phyloP scores from a whole-genome alignment of 1,284 basidiomycete species.

The Austroboletus sp. region DNA sequence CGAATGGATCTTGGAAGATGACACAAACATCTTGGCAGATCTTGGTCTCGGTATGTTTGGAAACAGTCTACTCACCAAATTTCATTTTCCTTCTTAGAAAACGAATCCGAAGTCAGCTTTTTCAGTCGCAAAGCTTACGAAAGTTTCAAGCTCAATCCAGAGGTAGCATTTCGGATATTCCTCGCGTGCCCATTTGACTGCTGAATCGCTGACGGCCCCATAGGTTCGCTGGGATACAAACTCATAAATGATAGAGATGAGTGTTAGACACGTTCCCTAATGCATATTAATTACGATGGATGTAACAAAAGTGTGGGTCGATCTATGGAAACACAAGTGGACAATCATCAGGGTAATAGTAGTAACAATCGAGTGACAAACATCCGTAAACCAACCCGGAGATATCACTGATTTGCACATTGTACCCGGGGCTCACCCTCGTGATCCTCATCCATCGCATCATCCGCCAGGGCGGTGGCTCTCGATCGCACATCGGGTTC shows the following conservation, averaged over 20 bases:
- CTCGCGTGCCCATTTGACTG: neutral
- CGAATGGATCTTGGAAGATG: slow-evolving; percentile 81
- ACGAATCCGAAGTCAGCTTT: slow-evolving; percentile 89
- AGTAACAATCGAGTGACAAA: slow-evolving; percentile 6
- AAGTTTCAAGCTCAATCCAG: slow-evolving; percentile 73
- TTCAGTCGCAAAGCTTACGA: slow-evolving; percentile 77
- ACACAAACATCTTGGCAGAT: slow-evolving; percentile 55
- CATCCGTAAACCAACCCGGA: slow-evolving; percentile 10
- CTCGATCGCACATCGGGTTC: slow-evolving; percentile 78
- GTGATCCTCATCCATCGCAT: slow-evolving; percentile 84
- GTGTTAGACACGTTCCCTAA: slow-evolving; percentile 7
- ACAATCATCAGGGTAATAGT: slow-evolving; percentile 9
- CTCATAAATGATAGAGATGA: slow-evolving; percentile 2
- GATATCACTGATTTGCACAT: slow-evolving; percentile 70
- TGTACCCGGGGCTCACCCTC: slow-evolving; percentile 69
- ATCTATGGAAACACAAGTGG: slow-evolving; percentile 25
- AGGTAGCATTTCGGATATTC: slow-evolving; percentile 42
- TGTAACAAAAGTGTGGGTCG: slow-evolving; percentile 24
- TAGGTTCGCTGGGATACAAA: slow-evolving; percentile 28
- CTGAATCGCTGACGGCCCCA: neutral
- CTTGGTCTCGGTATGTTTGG: slow-evolving; percentile 64
- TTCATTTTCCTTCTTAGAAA: slow-evolving; percentile 54
- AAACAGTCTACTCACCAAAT: neutral
- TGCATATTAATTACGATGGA: slow-evolving; percentile 29
- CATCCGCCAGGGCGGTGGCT: slow-evolving; percentile 46